These are phyloP conservation scores for Globisporangium nodosum DNA, from an alignment of 352 stramenopile genomes.

Conservation along the genomic window DNA sequence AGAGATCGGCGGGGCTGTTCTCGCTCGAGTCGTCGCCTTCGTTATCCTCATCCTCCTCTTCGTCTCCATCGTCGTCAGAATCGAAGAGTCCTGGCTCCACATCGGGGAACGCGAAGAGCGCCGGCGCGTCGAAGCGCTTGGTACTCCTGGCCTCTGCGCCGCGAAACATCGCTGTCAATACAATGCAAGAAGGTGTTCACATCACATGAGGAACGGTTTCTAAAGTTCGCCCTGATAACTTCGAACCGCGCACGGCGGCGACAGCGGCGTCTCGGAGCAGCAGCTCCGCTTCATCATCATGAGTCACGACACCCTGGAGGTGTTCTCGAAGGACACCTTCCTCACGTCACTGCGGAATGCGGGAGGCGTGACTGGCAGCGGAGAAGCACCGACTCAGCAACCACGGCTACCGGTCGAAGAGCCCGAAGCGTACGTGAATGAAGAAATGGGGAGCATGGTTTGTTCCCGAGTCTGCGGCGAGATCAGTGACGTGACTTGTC, in stretches of 20 bases:
- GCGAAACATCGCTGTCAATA: conserved; percentile 4
- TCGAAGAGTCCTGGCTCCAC: conserved; percentile 20
- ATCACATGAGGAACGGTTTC: too few relatives aligned
- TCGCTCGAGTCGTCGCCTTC: conserved; percentile 16
- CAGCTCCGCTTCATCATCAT: neutral
- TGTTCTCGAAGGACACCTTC: conserved; percentile 82
- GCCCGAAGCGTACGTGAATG: conserved; percentile 30
- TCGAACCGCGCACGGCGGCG: too few relatives aligned
- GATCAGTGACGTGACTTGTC: neutral
- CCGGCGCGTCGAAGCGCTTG: conserved; percentile 8
- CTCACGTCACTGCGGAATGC: conserved; percentile 59
- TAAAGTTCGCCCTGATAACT: too few relatives aligned
- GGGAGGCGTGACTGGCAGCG: conserved; percentile 9
- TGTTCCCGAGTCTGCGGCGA: neutral
- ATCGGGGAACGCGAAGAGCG: conserved; percentile 29
- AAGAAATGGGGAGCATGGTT: neutral
- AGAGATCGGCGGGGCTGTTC: conserved; percentile 30
- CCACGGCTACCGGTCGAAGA: conserved; percentile 26
- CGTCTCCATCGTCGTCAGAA: conserved; percentile 13
- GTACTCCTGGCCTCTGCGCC: neutral
- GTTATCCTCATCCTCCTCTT: conserved; percentile 13
- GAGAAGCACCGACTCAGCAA: conserved; percentile 2
- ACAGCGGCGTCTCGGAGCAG: too few relatives aligned
- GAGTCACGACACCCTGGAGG: conserved; percentile 48
- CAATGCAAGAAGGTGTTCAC: neutral